Evolutionary conservation across 495 filamentous ascomycete genomes (phyloP).

Genomic region (Daldinia childiae): DNA sequence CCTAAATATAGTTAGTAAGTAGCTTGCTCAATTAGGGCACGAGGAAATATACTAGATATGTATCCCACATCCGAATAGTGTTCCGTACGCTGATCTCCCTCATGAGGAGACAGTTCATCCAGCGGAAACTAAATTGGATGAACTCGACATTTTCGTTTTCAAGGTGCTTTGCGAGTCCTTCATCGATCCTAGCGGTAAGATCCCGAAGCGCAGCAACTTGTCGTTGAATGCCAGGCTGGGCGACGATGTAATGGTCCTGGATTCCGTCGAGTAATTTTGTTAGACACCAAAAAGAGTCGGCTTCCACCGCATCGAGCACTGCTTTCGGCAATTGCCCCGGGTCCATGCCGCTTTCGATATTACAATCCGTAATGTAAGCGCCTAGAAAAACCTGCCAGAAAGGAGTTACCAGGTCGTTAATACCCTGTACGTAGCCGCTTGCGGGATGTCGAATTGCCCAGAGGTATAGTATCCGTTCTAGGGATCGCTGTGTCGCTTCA

Average conservation of each 20-base stretch:
- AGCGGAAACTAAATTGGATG: slow-evolving; percentile 98
- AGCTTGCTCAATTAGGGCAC: not conserved
- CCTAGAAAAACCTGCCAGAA: slow-evolving; percentile 98
- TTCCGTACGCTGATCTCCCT: slow-evolving; percentile 94
- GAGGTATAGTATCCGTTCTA: slow-evolving; percentile 94
- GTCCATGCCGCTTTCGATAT: slow-evolving; percentile 94
- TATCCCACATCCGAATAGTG: slow-evolving; percentile 99
- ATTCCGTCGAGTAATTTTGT: slow-evolving; percentile 97
- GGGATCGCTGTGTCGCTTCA: slow-evolving; percentile 91
- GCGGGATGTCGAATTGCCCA: slow-evolving; percentile 98
- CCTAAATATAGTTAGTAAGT: slow-evolving; percentile 59
- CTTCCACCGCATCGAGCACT: slow-evolving; percentile 96
- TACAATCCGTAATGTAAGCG: slow-evolving; percentile 89
- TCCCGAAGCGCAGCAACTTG: slow-evolving; percentile 90
- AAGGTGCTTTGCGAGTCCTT: slow-evolving; percentile 83
- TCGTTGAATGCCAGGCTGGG: slow-evolving; percentile 93
- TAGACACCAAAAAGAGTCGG: slow-evolving; percentile 97
- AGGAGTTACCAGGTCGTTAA: slow-evolving; percentile 96
- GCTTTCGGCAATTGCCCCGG: slow-evolving; percentile 90
- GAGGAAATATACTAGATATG: slow-evolving; percentile 79
- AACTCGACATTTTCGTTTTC: slow-evolving; percentile 93
- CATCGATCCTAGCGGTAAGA: slow-evolving; percentile 88
- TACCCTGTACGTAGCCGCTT: slow-evolving; percentile 97
- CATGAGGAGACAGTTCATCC: slow-evolving; percentile 99
- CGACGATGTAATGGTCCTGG: slow-evolving; percentile 98